Percentiles rank a stretch among this genome's conserved stretches.
phyloP scores from a whole-genome alignment of 352 stramenopile species.

The Pythium brachiatum region DNA sequence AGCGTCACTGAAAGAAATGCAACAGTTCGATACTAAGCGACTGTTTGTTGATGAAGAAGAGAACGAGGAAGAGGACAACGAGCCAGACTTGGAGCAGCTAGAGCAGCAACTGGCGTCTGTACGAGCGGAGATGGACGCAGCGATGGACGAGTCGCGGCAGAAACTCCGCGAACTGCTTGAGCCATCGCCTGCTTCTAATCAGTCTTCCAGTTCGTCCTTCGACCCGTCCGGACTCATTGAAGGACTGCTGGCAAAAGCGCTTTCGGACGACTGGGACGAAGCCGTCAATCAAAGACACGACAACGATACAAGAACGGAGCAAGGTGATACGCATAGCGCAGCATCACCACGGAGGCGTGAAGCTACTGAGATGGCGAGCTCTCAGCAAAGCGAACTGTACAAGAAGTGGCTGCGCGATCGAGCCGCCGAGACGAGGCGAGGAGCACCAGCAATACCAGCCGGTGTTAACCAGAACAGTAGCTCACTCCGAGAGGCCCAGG shows the following conservation, averaged over 20 bases:
- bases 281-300: not conserved
- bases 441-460: slow-evolving; percentile 14
- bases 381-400: slow-evolving; percentile 18
- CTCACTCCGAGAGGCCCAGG: slow-evolving; percentile 28
- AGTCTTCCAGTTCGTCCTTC: not conserved
- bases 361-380: not conserved
- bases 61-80: slow-evolving; percentile 20
- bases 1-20: slow-evolving; percentile 38
- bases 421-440: not conserved
- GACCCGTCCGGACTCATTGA: slow-evolving; percentile 9
- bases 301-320: not conserved
- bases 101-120: slow-evolving; percentile 23
- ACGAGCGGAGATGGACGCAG: slow-evolving; percentile 20
- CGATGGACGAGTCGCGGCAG: slow-evolving; percentile 27
- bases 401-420: slow-evolving; percentile 11
- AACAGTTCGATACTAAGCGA: slow-evolving; percentile 14
- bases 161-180: slow-evolving; percentile 16
- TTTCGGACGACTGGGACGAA: not conserved
- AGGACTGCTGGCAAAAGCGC: slow-evolving; percentile 10
- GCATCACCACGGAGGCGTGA: not conserved
- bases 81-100: slow-evolving; percentile 22
- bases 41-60: slow-evolving; percentile 6
- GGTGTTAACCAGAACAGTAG: slow-evolving; percentile 15
- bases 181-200: not conserved
- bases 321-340: not conserved